These are phyloP conservation scores for Dioszegia hungarica DNA, from an alignment of 768 basidiomycete species.

Conservation along the genomic window DNA sequence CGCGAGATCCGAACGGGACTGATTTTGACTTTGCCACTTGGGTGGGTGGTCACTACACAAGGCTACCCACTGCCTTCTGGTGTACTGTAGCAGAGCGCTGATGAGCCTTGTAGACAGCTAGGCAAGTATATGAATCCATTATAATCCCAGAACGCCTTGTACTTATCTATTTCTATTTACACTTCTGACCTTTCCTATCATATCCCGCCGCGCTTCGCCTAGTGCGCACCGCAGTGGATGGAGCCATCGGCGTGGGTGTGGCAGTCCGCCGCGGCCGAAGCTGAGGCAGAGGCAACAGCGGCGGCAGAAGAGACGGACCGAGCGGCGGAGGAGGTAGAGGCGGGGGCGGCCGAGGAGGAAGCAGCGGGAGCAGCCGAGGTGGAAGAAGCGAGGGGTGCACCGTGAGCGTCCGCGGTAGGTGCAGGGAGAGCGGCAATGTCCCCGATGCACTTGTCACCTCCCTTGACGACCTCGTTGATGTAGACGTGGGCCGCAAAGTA, in stretches of 20 bases:
- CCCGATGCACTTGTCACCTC: slow-evolving; percentile 33
- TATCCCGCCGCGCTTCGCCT: not conserved
- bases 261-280: slow-evolving; percentile 12
- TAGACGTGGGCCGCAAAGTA: slow-evolving; percentile 44
- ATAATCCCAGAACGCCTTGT: not conserved
- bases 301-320: not conserved
- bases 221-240: slow-evolving; percentile 7
- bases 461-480: slow-evolving; percentile 37
- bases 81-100: too few relatives aligned
- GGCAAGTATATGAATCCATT: too few relatives aligned
- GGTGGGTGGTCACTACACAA: too few relatives aligned
- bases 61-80: too few relatives aligned
- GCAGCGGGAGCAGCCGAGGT: slow-evolving; percentile 14
- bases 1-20: too few relatives aligned
- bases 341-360: slow-evolving; percentile 11
- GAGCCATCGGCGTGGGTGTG: slow-evolving; percentile 39
- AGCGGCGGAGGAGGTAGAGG: slow-evolving; percentile 11
- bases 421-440: slow-evolving; percentile 1
- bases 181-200: not conserved
- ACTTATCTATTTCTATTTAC: too few relatives aligned
- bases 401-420: not conserved
- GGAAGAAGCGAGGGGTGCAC: slow-evolving; percentile 1
- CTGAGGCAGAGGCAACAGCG: slow-evolving; percentile 3
- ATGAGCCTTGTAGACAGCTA: too few relatives aligned
- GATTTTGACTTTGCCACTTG: too few relatives aligned